Conservation (phyloP, 2,329 filamentous ascomycete species). For the Pleomassaria siparia region DNA sequence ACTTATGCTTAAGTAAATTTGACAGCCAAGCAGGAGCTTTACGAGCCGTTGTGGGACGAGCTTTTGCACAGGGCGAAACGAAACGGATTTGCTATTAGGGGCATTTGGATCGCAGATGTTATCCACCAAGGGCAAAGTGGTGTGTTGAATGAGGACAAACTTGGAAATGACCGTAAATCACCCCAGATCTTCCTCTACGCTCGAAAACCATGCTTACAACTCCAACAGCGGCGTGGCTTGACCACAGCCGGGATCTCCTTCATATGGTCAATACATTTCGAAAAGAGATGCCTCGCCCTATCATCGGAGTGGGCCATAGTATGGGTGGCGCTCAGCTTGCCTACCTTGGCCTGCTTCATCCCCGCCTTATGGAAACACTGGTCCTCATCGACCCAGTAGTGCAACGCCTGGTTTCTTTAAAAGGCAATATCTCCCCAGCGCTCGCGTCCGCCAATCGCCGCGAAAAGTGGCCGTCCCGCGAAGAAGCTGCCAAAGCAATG, state of each 20-base stretch:
- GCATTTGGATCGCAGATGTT: constrained; percentile 90
- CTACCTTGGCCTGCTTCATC: constrained; percentile 74
- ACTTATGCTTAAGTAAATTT: no score
- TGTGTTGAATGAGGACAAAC: constrained; percentile 69
- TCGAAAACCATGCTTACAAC: background rate
- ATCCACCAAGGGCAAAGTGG: constrained; percentile 81
- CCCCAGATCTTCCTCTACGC: background rate
- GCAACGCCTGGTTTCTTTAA: constrained; percentile 50
- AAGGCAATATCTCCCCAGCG: constrained; percentile 49
- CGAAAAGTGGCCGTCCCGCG: constrained; percentile 78
- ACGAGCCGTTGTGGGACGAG: constrained; percentile 90
- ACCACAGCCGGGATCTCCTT: constrained; percentile 81
- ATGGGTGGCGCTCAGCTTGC: constrained; percentile 78
- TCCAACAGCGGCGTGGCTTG: constrained; percentile 75
- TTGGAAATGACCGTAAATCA: constrained; percentile 78
- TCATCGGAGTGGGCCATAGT: constrained; percentile 85
- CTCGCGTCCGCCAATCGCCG: constrained; percentile 69
- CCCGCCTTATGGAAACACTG: constrained; percentile 73
- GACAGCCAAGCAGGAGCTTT: constrained; percentile 67
- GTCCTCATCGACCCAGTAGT: constrained; percentile 87
- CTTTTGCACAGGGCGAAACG: constrained; percentile 61
- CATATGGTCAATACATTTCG: constrained; percentile 85
- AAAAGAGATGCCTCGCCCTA: constrained; percentile 73
- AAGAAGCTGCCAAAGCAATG: constrained; percentile 68
- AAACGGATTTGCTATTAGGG: constrained; percentile 69